Conservation (phyloP, 2,329 filamentous ascomycete genomes). For the Plectosphaerella cucumerina region DNA sequence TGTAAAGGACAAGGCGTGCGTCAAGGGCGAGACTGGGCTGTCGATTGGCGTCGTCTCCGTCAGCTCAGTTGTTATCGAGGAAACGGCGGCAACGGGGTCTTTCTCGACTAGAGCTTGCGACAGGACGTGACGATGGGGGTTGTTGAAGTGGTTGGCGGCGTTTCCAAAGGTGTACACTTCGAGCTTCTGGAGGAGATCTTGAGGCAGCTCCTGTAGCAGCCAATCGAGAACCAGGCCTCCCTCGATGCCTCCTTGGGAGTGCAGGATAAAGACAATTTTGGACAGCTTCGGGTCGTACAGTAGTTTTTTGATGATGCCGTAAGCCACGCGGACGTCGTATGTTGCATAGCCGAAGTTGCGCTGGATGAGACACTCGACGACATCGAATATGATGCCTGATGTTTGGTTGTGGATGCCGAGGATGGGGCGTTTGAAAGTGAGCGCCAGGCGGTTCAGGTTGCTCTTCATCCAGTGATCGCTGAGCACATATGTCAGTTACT, state of each 20-base stretch:
- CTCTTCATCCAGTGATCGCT: slow-evolving; percentile 63
- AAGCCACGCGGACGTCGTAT: slow-evolving; percentile 59
- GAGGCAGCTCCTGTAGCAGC: slow-evolving; percentile 67
- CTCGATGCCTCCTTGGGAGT: slow-evolving; percentile 75
- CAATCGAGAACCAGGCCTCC: slow-evolving; percentile 71
- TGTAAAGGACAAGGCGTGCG: not conserved
- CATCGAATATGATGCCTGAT: slow-evolving; percentile 69
- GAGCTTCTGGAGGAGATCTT: slow-evolving; percentile 61
- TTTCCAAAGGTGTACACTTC: slow-evolving; percentile 78
- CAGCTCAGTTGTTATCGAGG: slow-evolving; percentile 7
- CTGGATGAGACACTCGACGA: slow-evolving; percentile 74
- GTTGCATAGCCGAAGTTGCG: slow-evolving; percentile 72
- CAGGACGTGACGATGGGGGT: slow-evolving; percentile 40
- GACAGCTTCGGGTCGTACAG: slow-evolving; percentile 58
- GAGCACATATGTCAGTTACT: not conserved
- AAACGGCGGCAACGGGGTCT: slow-evolving; percentile 16
- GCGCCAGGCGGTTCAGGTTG: slow-evolving; percentile 66
- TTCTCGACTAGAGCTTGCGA: slow-evolving; percentile 39
- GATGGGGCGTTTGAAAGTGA: slow-evolving; percentile 68
- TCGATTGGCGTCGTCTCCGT: not conserved
- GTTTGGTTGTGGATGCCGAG: slow-evolving; percentile 74
- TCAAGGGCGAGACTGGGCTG: slow-evolving; percentile 9
- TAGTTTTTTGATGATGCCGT: slow-evolving; percentile 56
- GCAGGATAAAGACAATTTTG: slow-evolving; percentile 70
- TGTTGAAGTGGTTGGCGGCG: slow-evolving; percentile 79